These are phyloP conservation scores for Excoecaria cochinchinensis DNA, from an alignment of 345 rosid genomes.

Conservation along the genomic window DNA sequence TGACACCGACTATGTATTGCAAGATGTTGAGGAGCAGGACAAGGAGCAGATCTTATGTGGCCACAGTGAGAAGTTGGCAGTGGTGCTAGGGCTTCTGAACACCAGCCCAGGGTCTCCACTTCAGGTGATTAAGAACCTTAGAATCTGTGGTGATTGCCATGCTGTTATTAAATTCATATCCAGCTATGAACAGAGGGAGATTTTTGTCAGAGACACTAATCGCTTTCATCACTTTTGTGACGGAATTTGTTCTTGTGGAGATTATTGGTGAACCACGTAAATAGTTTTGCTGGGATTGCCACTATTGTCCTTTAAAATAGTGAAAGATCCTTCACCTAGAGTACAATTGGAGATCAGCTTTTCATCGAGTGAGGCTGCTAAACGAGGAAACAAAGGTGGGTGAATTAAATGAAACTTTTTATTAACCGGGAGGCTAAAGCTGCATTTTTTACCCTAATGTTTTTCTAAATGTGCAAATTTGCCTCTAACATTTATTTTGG, in stretches of 20 bases:
- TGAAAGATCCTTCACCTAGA: not conserved
- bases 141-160: conserved; percentile 78
- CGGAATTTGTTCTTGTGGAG: conserved; percentile 74
- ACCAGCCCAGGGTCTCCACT: conserved; percentile 51
- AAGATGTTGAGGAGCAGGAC: conserved; percentile 61
- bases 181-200: conserved; percentile 47
- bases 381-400: not conserved
- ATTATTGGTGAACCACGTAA: conserved; percentile 55
- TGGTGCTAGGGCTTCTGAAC: conserved; percentile 58
- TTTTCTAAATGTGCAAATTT: too few relatives aligned
- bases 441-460: not conserved
- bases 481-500: too few relatives aligned
- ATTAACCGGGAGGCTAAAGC: not conserved
- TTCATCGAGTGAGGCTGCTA: not conserved
- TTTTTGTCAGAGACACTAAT: conserved; percentile 64
- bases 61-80: conserved; percentile 73
- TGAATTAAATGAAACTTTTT: not conserved
- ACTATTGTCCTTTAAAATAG: not conserved
- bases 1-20: conserved; percentile 49
- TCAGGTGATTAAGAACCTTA: conserved; percentile 61
- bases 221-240: conserved; percentile 68
- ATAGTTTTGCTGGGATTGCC: conserved; percentile 22
- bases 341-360: not conserved
- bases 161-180: conserved; percentile 72
- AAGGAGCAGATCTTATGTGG: conserved; percentile 69